Conservation (phyloP, 139 green algal genomes). For the Coelastrella sp. region DNA sequence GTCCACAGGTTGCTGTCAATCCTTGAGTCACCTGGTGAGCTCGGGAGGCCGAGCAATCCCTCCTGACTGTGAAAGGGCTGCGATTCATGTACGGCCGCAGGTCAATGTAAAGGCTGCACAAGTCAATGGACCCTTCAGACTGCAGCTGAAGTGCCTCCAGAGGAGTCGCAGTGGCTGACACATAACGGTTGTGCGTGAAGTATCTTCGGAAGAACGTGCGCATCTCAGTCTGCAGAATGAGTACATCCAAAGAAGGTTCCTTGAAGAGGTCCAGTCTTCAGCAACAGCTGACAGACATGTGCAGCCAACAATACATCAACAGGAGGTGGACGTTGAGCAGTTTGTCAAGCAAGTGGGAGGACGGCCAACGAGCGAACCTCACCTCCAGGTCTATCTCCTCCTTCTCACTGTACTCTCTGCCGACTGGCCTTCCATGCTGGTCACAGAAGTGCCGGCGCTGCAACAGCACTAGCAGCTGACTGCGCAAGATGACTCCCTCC, state of each 20-base stretch:
- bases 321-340: neutral
- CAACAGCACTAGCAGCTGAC: slow-evolving; percentile 87
- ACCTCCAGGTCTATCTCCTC: slow-evolving; percentile 69
- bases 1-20: no score
- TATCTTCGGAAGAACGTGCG: slow-evolving; percentile 79
- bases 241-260: neutral
- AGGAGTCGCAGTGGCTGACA: slow-evolving; percentile 58
- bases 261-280: neutral
- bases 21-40: slow-evolving; percentile 78
- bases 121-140: neutral
- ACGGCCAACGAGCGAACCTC: neutral
- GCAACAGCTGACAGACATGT: neutral
- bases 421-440: slow-evolving; percentile 59
- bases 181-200: slow-evolving; percentile 75
- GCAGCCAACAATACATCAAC: neutral
- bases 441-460: slow-evolving; percentile 72
- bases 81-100: slow-evolving; percentile 87
- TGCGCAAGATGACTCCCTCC: slow-evolving; percentile 87
- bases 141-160: slow-evolving; percentile 60
- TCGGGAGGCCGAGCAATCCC: slow-evolving; percentile 62
- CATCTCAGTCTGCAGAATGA: slow-evolving; percentile 73
- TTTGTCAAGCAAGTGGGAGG: no score
- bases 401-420: slow-evolving; percentile 43
- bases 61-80: slow-evolving; percentile 74
- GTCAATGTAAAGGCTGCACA: slow-evolving; percentile 77